Conservation (phyloP, 371 early-diverging fungal genomes). For the Syncephalastrum racemosum region DNA sequence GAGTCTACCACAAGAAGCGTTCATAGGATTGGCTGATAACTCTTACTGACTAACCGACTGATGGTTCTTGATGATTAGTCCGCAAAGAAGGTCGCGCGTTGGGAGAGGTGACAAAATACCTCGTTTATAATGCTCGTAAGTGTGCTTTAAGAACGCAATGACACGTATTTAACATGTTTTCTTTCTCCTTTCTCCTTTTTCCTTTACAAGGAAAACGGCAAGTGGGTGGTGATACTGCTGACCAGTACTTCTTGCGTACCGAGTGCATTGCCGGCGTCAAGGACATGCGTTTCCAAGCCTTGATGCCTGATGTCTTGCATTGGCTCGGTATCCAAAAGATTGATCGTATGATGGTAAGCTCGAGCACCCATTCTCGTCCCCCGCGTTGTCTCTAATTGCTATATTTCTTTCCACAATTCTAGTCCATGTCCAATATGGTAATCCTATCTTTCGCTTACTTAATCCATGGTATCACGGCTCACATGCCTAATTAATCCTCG, state of each 20-base stretch:
- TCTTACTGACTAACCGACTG: constrained; percentile 2
- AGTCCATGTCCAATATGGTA: constrained; percentile 86
- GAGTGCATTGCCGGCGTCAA: constrained; percentile 96
- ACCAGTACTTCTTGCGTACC: constrained; percentile 87
- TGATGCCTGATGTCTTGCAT: constrained; percentile 97
- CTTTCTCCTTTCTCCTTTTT: background rate
- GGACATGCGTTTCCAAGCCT: constrained; percentile 96
- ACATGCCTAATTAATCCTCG: background rate
- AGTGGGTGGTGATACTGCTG: constrained; percentile 90
- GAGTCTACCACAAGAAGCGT: constrained; percentile 20
- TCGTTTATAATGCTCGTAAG: constrained; percentile 94
- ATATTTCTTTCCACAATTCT: constrained; percentile 1
- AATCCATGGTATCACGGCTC: background rate
- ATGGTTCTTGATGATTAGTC: constrained; percentile 40
- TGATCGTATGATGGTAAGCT: constrained; percentile 83
- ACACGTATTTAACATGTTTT: no score
- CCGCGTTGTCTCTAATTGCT: constrained; percentile 1
- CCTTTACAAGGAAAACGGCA: constrained; percentile 60
- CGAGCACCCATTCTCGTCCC: background rate
- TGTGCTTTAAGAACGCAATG: background rate
- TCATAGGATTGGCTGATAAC: background rate
- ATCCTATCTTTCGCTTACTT: background rate
- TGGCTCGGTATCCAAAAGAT: constrained; percentile 96
- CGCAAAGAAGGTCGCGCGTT: constrained; percentile 94
- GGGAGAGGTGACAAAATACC: constrained; percentile 96